Base-by-base conservation (phyloP, 2,329 filamentous ascomycete species). In the Arthrobotrys sinensis region DNA sequence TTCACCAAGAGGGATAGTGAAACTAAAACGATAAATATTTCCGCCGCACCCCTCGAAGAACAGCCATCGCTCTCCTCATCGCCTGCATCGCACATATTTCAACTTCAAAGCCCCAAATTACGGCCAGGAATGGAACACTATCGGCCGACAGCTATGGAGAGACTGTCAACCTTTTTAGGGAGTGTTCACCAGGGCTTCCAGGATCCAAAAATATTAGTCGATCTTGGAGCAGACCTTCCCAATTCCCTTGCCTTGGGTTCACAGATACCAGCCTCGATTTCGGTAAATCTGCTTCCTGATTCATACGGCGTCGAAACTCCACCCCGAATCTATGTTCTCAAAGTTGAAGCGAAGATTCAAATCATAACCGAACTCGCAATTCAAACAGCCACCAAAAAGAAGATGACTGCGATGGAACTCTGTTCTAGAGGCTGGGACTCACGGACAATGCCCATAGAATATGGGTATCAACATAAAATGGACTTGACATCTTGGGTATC, bases 1-100 rank as follows among this genome's bases (percentile, higher is more conserved):
- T 77, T 77, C 66, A 77, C 67, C 4, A 70, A 64, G 34, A 64
- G 73, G 16, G 73, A 77, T 12, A 77, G 32, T 32, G 66, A 77
- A 48, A 60, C 50, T 10, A 65, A 71, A 14, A 48, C 28, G 11
- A 67, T 77, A 43, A 70, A 77, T 19, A 77, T 77, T 32, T 77
- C 72, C 16, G 55, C 73, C 14, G 73, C 73, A 11, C 66, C 73
- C 1, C 14, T 67, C 4, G 57, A 71, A 28, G 50, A 36, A 4
- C 36, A 38, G 1, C 62, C 66, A 6, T 45, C 67, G 10, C 48
- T 63, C 1, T 55, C 50, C 3, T 64, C 72, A 10, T 63, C 66
- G 1, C 60, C 73, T 6, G 32, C 65, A 6, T 43, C 64, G 3
- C 73, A 77, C 21, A 77, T 66, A 19, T 77, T 70, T 19, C 43